A percentile compares a stretch with the other conserved stretches of the same genome.
Conservation (phyloP, 441 rosid genomes). For the Eutrema salsugineum region DNA sequence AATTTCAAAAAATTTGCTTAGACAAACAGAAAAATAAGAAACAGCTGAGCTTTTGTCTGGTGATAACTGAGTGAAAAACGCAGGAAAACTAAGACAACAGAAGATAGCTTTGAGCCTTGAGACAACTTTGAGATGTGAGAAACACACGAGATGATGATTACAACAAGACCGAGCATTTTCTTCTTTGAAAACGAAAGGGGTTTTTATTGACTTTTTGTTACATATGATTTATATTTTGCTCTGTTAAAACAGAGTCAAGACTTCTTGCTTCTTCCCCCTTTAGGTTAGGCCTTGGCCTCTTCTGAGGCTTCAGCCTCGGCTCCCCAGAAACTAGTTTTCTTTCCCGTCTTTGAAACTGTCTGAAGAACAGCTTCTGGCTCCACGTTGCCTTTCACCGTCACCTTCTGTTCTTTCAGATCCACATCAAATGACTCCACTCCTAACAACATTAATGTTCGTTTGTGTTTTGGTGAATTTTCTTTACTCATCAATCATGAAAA, state of each 20-base stretch:
- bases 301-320: constrained; percentile 38
- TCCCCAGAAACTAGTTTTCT: constrained; percentile 83
- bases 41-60: background rate
- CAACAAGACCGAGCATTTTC: background rate
- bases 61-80: no score
- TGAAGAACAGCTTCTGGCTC: constrained; percentile 78
- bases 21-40: background rate
- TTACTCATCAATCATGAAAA: background rate
- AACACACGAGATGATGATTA: background rate
- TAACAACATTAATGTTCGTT: constrained; percentile 20
- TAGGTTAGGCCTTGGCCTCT: constrained; percentile 32
- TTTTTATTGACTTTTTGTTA: background rate
- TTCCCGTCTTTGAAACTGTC: constrained; percentile 81
- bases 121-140: background rate
- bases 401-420: constrained; percentile 78
- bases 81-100: background rate
- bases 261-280: background rate
- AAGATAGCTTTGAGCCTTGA: background rate
- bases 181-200: background rate
- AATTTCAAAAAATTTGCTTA: background rate
- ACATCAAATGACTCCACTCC: constrained; percentile 82
- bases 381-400: constrained; percentile 83
- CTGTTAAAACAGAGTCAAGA: background rate
- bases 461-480: background rate
- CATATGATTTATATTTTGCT: background rate